Evolutionary conservation across 306 rosid genomes (phyloP).

Genomic region (Quercus glauca): DNA sequence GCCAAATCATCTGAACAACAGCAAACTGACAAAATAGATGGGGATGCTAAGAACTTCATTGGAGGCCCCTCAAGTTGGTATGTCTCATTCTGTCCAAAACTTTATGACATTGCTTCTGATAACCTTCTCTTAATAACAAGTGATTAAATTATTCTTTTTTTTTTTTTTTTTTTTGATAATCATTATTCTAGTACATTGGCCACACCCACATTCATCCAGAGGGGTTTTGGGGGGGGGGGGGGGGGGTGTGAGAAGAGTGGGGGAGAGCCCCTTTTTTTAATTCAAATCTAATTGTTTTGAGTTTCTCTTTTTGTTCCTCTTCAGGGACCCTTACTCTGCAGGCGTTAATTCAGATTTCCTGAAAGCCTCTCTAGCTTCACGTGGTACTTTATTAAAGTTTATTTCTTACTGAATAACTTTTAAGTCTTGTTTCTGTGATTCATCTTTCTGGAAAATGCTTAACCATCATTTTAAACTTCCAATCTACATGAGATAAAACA

Average conservation of each 20-base stretch:
- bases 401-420: constrained; percentile 1
- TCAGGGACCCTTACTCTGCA: constrained; percentile 84
- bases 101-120: constrained; percentile 22
- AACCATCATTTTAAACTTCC: background rate
- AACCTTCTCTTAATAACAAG: background rate
- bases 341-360: constrained; percentile 64
- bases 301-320: constrained; percentile 16
- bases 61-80: constrained; percentile 94
- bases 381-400: constrained; percentile 39
- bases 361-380: constrained; percentile 71
- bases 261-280: background rate
- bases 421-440: background rate
- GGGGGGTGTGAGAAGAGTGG: no score
- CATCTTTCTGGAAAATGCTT: background rate
- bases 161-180: no score
- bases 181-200: constrained; percentile 11
- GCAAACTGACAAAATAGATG: constrained; percentile 37
- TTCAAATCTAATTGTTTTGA: background rate
- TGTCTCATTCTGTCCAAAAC: constrained; percentile 13
- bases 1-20: constrained; percentile 34
- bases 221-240: no score
- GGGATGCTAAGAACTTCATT: constrained; percentile 41
- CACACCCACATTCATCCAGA: background rate
- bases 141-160: constrained; percentile 5
- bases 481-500: background rate